These are phyloP conservation scores for Globisporangium cylindrosporum DNA, from an alignment of 352 stramenopile species.

Conservation along the genomic window DNA sequence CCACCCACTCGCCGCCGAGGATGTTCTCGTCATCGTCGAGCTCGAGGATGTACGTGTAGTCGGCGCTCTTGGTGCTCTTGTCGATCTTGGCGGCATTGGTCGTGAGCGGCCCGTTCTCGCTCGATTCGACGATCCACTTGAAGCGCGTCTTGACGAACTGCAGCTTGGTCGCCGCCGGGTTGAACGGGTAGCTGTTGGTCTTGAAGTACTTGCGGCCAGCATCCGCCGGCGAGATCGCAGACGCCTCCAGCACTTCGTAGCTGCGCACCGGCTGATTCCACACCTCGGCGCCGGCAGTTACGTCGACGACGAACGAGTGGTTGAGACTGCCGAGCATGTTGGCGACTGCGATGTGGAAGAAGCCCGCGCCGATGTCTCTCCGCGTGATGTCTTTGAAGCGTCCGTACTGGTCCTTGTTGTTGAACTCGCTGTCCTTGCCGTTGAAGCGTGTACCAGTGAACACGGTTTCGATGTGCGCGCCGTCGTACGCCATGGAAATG, in stretches of 20 bases:
- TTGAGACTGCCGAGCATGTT: slow-evolving; percentile 57
- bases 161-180: slow-evolving; percentile 43
- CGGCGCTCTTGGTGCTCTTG: slow-evolving; percentile 40
- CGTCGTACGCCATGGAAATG: slow-evolving; percentile 50
- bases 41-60: slow-evolving; percentile 69
- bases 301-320: slow-evolving; percentile 49
- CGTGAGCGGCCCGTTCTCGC: slow-evolving; percentile 45
- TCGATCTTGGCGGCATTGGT: slow-evolving; percentile 35
- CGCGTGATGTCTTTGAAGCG: slow-evolving; percentile 37
- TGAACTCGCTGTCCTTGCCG: slow-evolving; percentile 32
- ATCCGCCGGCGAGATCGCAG: slow-evolving; percentile 25
- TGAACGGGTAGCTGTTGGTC: slow-evolving; percentile 53
- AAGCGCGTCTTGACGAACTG: slow-evolving; percentile 49
- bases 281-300: slow-evolving; percentile 47
- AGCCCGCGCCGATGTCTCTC: slow-evolving; percentile 45
- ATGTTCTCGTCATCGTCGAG: slow-evolving; percentile 54
- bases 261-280: slow-evolving; percentile 53
- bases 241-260: slow-evolving; percentile 41
- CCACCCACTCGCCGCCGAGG: slow-evolving; percentile 65
- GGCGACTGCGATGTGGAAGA: slow-evolving; percentile 49
- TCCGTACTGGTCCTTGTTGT: slow-evolving; percentile 49
- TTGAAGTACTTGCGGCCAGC: slow-evolving; percentile 44
- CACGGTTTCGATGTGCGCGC: slow-evolving; percentile 42
- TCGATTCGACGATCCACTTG: slow-evolving; percentile 51
- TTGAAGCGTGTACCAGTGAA: slow-evolving; percentile 59